A percentile compares a stretch with the other conserved stretches of the same genome.
phyloP scores from a whole-genome alignment of 805 yeast genomes.

The Sporopachydermia lactativora region DNA sequence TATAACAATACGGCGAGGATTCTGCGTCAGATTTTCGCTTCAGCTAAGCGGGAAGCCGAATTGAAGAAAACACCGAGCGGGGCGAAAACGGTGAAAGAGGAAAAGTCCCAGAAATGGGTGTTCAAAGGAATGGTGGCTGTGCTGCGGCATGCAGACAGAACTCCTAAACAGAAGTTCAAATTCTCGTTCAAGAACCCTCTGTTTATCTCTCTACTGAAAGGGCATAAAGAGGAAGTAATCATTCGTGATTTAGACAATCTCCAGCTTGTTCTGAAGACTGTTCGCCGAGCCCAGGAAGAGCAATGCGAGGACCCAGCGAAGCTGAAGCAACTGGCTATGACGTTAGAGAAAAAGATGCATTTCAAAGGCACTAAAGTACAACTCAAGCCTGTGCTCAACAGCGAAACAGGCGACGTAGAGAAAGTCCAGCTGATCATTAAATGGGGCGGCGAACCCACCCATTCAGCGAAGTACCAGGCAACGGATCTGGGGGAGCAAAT shows the following conservation, averaged over 20 bases:
- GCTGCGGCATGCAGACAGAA: slow-evolving; percentile 94
- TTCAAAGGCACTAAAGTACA: slow-evolving; percentile 97
- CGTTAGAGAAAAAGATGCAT: slow-evolving; percentile 75
- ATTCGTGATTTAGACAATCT: slow-evolving; percentile 82
- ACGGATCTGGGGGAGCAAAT: slow-evolving; percentile 91
- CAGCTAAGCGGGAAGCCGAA: slow-evolving; percentile 38
- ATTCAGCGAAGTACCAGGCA: slow-evolving; percentile 90
- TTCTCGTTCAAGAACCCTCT: slow-evolving; percentile 84
- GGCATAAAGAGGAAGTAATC: slow-evolving; percentile 91
- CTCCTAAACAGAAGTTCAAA: slow-evolving; percentile 96
- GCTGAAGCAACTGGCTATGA: slow-evolving; percentile 59
- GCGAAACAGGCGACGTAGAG: slow-evolving; percentile 50
- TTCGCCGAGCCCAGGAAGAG: slow-evolving; percentile 66
- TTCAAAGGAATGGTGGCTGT: slow-evolving; percentile 87
- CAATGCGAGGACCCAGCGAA: slow-evolving; percentile 71
- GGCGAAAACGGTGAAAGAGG: slow-evolving; percentile 31
- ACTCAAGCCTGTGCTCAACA: slow-evolving; percentile 72
- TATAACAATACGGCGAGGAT: slow-evolving; percentile 76
- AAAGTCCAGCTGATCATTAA: slow-evolving; percentile 91
- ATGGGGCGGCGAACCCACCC: slow-evolving; percentile 99
- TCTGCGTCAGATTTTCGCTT: slow-evolving; percentile 56
- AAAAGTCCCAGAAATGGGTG: slow-evolving; percentile 84
- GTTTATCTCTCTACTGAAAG: slow-evolving; percentile 77
- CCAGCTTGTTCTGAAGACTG: slow-evolving; percentile 72
- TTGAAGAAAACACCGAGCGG: slow-evolving; percentile 22